Base-by-base conservation (phyloP, 805 yeast species). In the Pachysolen tannophilus region DNA sequence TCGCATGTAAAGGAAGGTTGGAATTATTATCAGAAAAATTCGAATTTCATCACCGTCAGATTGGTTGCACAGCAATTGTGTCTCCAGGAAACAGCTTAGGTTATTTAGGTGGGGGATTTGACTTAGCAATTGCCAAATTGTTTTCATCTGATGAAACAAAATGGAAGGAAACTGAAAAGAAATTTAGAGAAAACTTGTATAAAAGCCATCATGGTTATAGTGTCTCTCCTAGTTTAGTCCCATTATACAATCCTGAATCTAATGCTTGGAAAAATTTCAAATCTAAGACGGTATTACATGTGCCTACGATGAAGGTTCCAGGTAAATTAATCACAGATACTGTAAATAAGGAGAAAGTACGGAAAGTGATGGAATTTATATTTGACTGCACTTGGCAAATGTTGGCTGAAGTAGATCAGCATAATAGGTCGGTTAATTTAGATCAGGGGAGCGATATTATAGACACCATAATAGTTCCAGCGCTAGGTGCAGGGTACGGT, bases 21-120 rank as follows among this genome's bases (percentile, higher is more conserved):
- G 45, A 43, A 2, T 6, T 21, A 20, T 10, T 38, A 10, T 24
- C 35, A n/a, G n/a, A 19, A 4, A 19, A 5, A 17, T 18, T 20
- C 17, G 7, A 9, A 9, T 21, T 10, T 26, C 26, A 20, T 30
- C 25, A 9, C 19, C 5, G 43, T 39, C 8, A 37, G 37, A 14
- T 5, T 9, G 9, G 44, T 39, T 33, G 55, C 49, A 30, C 54
- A 41, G 63, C 47, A 2, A 55, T 71, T 13, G 61, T 71, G 2
- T 68, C 75, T 2, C 76, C 77, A 2, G 77, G 76, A 1, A 71
- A 71, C 39, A 63, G 72, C 3, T 54, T 62, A 34, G 76, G 75
- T 4, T 63, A 55, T 32, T 52, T 71, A 43, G 71, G 69, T 3
- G 78, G 77, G 2, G 77, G 77, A 1, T 67, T 70, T 45, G 77